These are phyloP conservation scores for Quercus rubra DNA, from an alignment of 306 rosid genomes.

Conservation along the genomic window DNA sequence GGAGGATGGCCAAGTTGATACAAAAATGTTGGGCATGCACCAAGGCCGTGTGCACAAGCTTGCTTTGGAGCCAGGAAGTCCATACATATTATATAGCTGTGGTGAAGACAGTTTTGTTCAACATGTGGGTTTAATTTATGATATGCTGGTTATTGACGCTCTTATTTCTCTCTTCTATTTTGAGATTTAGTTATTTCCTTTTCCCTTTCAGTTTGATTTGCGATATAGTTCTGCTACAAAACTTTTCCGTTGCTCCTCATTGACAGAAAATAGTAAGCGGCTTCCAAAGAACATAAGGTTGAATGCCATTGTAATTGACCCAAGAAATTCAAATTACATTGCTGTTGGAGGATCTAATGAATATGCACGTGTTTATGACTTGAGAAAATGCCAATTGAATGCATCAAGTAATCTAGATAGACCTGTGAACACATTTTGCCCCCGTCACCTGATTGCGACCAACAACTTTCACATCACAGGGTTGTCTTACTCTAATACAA, in stretches of 20 bases:
- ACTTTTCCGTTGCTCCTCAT: constrained; percentile 43
- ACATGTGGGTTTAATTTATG: constrained; percentile 49
- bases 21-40: constrained; percentile 51
- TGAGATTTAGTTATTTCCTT: constrained; percentile 30
- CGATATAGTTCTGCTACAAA: constrained; percentile 49
- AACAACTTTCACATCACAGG: constrained; percentile 42
- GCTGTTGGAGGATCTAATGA: constrained; percentile 54
- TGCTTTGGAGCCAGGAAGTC: constrained; percentile 69
- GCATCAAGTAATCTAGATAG: constrained; percentile 29
- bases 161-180: constrained; percentile 24
- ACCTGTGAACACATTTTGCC: constrained; percentile 46
- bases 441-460: constrained; percentile 36
- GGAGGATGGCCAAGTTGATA: constrained; percentile 45
- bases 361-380: constrained; percentile 58
- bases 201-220: constrained; percentile 61
- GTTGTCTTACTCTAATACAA: constrained; percentile 45
- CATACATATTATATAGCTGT: constrained; percentile 52
- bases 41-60: constrained; percentile 50
- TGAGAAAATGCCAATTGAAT: constrained; percentile 31
- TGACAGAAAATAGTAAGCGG: constrained; percentile 28
- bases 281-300: constrained; percentile 29
- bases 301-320: constrained; percentile 53
- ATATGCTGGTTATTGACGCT: constrained; percentile 22
- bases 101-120: constrained; percentile 62
- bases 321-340: constrained; percentile 51